phyloP scores from a whole-genome alignment of 1,284 basidiomycete species.

The Apiotrichum gamsii region DNA sequence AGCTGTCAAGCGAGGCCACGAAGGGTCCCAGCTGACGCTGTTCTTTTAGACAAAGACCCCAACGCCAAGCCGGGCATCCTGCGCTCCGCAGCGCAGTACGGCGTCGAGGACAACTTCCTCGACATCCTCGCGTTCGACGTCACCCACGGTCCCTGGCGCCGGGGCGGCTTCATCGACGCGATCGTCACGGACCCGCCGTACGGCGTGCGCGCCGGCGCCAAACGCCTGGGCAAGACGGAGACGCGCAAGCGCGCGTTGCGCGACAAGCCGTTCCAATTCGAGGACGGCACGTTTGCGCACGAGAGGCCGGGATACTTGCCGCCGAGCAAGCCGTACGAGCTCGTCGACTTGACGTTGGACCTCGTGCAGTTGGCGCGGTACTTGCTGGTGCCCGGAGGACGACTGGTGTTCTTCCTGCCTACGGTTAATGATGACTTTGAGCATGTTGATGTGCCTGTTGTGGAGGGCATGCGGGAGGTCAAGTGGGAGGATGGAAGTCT shows the following conservation, averaged over 20 bases:
- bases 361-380: constrained; percentile 77
- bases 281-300: constrained; percentile 44
- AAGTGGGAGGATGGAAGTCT: constrained; percentile 78
- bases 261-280: constrained; percentile 39
- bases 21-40: too few relatives aligned
- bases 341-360: constrained; percentile 76
- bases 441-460: constrained; percentile 68
- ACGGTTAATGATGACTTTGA: constrained; percentile 86
- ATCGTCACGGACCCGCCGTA: constrained; percentile 93
- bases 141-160: constrained; percentile 80
- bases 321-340: constrained; percentile 84
- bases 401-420: constrained; percentile 92
- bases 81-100: constrained; percentile 79
- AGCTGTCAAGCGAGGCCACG: too few relatives aligned
- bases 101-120: constrained; percentile 64
- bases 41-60: constrained; percentile 43
- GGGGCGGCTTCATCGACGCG: constrained; percentile 84
- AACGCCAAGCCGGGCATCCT: constrained; percentile 59
- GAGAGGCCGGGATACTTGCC: constrained; percentile 65
- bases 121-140: constrained; percentile 88
- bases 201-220: constrained; percentile 93
- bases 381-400: constrained; percentile 74
- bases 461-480: constrained; percentile 65
- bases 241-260: constrained; percentile 34
- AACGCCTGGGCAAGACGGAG: constrained; percentile 69